Evolutionary conservation across 257 asterid species (phyloP).

Genomic region (Nemophila menziesii): DNA sequence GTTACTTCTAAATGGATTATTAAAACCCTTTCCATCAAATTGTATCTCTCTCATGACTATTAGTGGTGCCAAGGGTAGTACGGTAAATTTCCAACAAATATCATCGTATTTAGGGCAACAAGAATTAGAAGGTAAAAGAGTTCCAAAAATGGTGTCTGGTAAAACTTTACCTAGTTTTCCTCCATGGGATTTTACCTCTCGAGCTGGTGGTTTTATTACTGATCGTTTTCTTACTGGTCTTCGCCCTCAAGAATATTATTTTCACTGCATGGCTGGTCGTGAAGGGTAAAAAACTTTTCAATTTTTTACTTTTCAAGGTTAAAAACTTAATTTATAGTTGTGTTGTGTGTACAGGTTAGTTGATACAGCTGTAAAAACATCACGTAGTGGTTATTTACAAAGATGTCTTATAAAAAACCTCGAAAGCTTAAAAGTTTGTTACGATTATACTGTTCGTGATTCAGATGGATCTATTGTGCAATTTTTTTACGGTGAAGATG

Average conservation of each 20-base stretch:
- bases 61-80: slow-evolving; percentile 97
- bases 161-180: slow-evolving; percentile 87
- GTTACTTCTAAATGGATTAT: slow-evolving; percentile 57
- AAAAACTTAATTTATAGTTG: background rate
- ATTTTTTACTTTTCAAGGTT: background rate
- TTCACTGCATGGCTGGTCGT: slow-evolving; percentile 99
- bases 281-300: slow-evolving; percentile 57
- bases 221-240: slow-evolving; percentile 96
- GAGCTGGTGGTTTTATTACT: slow-evolving; percentile 95
- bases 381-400: slow-evolving; percentile 97
- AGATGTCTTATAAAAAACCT: slow-evolving; percentile 84
- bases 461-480: slow-evolving; percentile 93
- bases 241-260: slow-evolving; percentile 93
- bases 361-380: slow-evolving; percentile 97
- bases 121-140: slow-evolving; percentile 98
- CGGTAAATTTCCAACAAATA: slow-evolving; percentile 98
- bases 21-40: slow-evolving; percentile 88
- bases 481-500: slow-evolving; percentile 92
- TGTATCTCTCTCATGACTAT: slow-evolving; percentile 95
- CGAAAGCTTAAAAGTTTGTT: slow-evolving; percentile 81
- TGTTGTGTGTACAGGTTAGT: slow-evolving; percentile 48
- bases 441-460: slow-evolving; percentile 93
- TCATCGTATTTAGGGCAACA: slow-evolving; percentile 95
- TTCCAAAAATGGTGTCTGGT: slow-evolving; percentile 98
- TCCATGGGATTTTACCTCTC: slow-evolving; percentile 90